Percentiles rank a stretch among this genome's conserved stretches.
These are phyloP conservation scores for Pichia deserticola DNA, from an alignment of 805 yeast species.

Conservation along the genomic window DNA sequence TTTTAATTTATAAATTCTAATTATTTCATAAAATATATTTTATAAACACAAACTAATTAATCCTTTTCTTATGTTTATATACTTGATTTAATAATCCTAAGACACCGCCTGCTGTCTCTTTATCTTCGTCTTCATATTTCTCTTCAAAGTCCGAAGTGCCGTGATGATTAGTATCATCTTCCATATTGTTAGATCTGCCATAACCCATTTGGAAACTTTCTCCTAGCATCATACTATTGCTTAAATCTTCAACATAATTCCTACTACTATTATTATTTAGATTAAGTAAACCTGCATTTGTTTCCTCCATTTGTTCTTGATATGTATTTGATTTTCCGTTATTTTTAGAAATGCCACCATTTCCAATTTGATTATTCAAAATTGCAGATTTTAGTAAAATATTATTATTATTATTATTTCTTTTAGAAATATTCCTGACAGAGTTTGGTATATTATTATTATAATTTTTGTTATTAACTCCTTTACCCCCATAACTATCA, in stretches of 20 bases:
- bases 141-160: not conserved
- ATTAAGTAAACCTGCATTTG: conserved; percentile 24
- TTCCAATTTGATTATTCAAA: conserved; percentile 13
- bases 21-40: not conserved
- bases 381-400: conserved; percentile 19
- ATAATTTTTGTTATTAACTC: conserved; percentile 9
- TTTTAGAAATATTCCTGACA: not conserved
- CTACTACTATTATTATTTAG: conserved; percentile 13
- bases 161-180: conserved; percentile 15
- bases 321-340: not conserved
- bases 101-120: conserved; percentile 16
- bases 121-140: conserved; percentile 16
- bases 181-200: conserved; percentile 13
- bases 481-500: conserved; percentile 66
- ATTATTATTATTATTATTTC: conserved; percentile 1
- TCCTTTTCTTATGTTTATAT: conserved; percentile 41
- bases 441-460: not conserved
- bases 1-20: not conserved
- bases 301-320: conserved; percentile 19
- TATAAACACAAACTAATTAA: not conserved
- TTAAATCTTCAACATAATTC: conserved; percentile 18
- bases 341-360: conserved; percentile 5
- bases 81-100: conserved; percentile 72
- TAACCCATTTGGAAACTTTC: conserved; percentile 36
- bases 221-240: conserved; percentile 32